Conservation (phyloP, 1,284 basidiomycete genomes). For the Tilletia caries region DNA sequence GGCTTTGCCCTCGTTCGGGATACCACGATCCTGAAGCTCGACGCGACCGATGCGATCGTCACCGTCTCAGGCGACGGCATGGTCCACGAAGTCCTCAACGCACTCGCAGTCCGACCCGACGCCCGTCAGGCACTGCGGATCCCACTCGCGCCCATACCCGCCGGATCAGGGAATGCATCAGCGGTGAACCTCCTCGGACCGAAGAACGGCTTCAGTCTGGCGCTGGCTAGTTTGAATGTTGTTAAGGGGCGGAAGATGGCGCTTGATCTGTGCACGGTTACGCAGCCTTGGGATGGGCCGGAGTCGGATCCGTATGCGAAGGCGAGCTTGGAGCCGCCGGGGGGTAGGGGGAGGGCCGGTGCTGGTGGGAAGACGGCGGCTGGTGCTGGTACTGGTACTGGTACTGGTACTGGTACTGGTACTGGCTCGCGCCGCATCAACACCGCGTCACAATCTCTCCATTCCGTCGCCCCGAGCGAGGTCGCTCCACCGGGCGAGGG, state of each 20-base stretch:
- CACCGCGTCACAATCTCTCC: no score
- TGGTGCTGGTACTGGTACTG: no score
- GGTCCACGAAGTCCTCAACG: conserved; percentile 87
- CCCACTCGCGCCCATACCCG: conserved; percentile 80
- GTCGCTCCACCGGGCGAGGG: neutral
- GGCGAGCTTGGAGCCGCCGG: neutral
- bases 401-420: no score
- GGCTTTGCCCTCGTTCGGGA: conserved; percentile 63
- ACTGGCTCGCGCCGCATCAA: no score
- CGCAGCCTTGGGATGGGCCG: conserved; percentile 63
- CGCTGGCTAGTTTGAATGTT: conserved; percentile 71
- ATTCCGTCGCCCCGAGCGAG: neutral
- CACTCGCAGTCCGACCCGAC: conserved; percentile 70
- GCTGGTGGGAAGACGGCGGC: no score
- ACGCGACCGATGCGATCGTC: conserved; percentile 66
- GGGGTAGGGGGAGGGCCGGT: neutral
- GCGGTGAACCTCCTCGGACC: conserved; percentile 65
- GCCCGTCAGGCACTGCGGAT: conserved; percentile 69
- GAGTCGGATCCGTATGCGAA: neutral
- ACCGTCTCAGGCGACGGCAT: conserved; percentile 85
- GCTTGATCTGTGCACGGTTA: conserved; percentile 76
- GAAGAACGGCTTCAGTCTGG: conserved; percentile 44
- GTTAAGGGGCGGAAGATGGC: conserved; percentile 77
- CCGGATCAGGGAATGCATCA: conserved; percentile 80
- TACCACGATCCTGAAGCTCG: conserved; percentile 63